A percentile compares a stretch with the other conserved stretches of the same genome.
These are phyloP conservation scores for Penicillium coffeae DNA, from an alignment of 495 filamentous ascomycete species.

Conservation along the genomic window DNA sequence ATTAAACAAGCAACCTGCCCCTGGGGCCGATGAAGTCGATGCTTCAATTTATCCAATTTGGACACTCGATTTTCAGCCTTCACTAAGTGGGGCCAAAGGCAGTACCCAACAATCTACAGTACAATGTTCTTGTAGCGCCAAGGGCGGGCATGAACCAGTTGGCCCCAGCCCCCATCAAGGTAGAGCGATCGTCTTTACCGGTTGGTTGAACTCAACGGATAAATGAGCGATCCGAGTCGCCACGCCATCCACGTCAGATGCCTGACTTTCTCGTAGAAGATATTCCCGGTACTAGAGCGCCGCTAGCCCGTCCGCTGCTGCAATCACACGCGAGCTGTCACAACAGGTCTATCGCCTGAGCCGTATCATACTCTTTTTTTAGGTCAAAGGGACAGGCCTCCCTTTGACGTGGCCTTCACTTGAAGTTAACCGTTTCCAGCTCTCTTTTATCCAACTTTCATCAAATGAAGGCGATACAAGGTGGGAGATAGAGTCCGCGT, in stretches of 20 bases:
- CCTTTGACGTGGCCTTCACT: not conserved
- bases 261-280: no score
- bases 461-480: not conserved
- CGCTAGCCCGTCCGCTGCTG: no score
- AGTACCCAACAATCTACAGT: no score
- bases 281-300: no score
- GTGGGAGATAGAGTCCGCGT: not conserved
- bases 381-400: no score
- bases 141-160: not conserved
- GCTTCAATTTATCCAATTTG: no score
- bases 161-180: not conserved
- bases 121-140: no score
- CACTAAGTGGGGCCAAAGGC: no score
- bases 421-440: not conserved
- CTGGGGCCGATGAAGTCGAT: no score
- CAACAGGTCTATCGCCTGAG: slow-evolving; percentile 6
- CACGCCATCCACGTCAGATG: slow-evolving; percentile 16
- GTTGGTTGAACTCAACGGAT: not conserved
- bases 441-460: not conserved
- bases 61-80: no score
- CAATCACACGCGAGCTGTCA: slow-evolving; percentile 22
- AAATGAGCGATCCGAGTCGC: slow-evolving; percentile 10
- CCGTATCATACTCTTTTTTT: not conserved
- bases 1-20: no score
- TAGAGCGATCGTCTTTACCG: slow-evolving; percentile 10